These are phyloP conservation scores for Bimuria novae-zelandiae DNA, from an alignment of 2,329 filamentous ascomycete species.

Conservation along the genomic window DNA sequence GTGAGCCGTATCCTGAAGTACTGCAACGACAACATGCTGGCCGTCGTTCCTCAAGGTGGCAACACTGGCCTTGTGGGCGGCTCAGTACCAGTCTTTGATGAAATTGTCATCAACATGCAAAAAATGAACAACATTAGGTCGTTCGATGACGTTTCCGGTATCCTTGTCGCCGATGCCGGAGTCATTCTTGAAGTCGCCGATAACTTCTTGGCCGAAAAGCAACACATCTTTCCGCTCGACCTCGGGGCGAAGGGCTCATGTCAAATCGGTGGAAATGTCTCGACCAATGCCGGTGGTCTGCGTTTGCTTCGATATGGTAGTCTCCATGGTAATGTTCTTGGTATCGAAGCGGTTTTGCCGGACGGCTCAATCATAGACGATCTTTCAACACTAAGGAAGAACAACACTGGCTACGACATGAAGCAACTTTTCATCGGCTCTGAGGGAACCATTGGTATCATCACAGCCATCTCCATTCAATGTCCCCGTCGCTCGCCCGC, in stretches of 20 bases:
- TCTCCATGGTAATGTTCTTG: slow-evolving; percentile 89
- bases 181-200: slow-evolving; percentile 90
- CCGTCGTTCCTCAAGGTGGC: slow-evolving; percentile 94
- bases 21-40: slow-evolving; percentile 90
- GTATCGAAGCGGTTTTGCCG: slow-evolving; percentile 89
- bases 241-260: slow-evolving; percentile 98
- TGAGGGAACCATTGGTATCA: slow-evolving; percentile 92
- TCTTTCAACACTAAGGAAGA: slow-evolving; percentile 86
- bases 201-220: slow-evolving; percentile 78
- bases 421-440: slow-evolving; percentile 97
- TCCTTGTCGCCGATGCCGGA: slow-evolving; percentile 87
- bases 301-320: slow-evolving; percentile 90
- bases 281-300: slow-evolving; percentile 92
- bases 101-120: slow-evolving; percentile 89
- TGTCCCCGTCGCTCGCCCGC: slow-evolving; percentile 87
- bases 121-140: slow-evolving; percentile 90
- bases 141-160: slow-evolving; percentile 91
- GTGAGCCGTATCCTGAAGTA: slow-evolving; percentile 90
- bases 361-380: slow-evolving; percentile 93
- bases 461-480: slow-evolving; percentile 86
- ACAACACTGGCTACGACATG: slow-evolving; percentile 97
- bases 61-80: slow-evolving; percentile 96
- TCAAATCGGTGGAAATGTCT: slow-evolving; percentile 93
- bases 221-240: slow-evolving; percentile 92
- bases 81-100: slow-evolving; percentile 95